phyloP scores from a whole-genome alignment of 1,284 basidiomycete genomes.

The Ustilago crameri region DNA sequence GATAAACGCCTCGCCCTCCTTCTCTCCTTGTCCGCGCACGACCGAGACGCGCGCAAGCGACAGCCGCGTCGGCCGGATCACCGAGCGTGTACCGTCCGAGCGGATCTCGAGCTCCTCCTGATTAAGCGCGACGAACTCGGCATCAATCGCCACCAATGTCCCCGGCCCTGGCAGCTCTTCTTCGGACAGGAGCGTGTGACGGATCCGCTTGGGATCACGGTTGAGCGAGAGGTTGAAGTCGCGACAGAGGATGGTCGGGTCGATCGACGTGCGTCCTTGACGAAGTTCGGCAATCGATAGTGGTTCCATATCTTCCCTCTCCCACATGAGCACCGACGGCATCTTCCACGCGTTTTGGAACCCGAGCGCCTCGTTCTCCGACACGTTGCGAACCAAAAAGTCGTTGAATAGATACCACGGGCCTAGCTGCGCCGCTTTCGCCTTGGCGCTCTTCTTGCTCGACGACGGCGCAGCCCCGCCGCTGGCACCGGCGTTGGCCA shows the following conservation, averaged over 20 bases:
- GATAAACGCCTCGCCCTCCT: constrained; percentile 88
- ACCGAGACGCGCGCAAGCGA: constrained; percentile 95
- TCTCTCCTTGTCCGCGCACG: constrained; percentile 82
- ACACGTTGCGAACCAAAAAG: constrained; percentile 86
- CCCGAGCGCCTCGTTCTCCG: constrained; percentile 85
- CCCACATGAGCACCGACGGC: constrained; percentile 87
- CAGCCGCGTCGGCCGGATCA: constrained; percentile 88
- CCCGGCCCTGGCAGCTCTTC: constrained; percentile 86
- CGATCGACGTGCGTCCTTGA: constrained; percentile 45
- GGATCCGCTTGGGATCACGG: constrained; percentile 78
- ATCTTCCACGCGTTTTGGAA: constrained; percentile 92
- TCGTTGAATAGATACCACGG: constrained; percentile 96
- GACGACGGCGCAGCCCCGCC: constrained; percentile 1
- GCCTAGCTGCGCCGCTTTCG: constrained; percentile 27
- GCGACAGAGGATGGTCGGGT: constrained; percentile 76
- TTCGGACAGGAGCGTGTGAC: constrained; percentile 78
- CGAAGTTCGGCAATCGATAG: constrained; percentile 25
- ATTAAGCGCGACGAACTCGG: constrained; percentile 96
- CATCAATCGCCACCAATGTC: constrained; percentile 91
- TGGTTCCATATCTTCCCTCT: constrained; percentile 75
- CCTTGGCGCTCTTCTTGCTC: constrained; percentile 33
- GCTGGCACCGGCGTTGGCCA: constrained; percentile 5
- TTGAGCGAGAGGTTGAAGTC: constrained; percentile 80
- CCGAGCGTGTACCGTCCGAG: constrained; percentile 92
- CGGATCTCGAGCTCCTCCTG: constrained; percentile 94